A percentile compares a stretch with the other conserved stretches of the same genome.
phyloP scores from a whole-genome alignment of 2,329 filamentous ascomycete species.

The Hypomyces rosellus region DNA sequence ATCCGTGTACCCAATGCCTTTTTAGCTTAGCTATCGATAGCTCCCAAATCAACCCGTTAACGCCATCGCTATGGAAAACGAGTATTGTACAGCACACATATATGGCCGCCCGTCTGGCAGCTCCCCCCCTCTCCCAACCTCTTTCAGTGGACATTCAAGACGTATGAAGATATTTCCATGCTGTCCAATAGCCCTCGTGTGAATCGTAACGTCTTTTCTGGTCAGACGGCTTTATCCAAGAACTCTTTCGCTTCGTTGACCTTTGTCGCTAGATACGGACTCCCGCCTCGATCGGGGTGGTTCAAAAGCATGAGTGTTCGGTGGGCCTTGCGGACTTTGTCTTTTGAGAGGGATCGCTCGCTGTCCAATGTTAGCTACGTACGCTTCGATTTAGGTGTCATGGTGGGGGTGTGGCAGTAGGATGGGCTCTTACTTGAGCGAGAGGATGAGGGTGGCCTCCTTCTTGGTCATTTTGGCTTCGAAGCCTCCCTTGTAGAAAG shows the following conservation, averaged over 20 bases:
- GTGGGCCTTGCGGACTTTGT: slow-evolving; percentile 93
- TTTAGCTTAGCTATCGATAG: slow-evolving; percentile 12
- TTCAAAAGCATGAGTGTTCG: slow-evolving; percentile 94
- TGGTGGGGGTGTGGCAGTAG: background rate
- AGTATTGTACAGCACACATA: slow-evolving; percentile 32
- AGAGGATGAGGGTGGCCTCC: slow-evolving; percentile 85
- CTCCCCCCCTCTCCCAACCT: background rate
- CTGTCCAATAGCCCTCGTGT: background rate
- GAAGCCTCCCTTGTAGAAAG: slow-evolving; percentile 98
- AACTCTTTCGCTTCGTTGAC: slow-evolving; percentile 98
- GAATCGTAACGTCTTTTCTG: background rate
- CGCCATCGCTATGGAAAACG: slow-evolving; percentile 40
- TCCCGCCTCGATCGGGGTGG: slow-evolving; percentile 94
- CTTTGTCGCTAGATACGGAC: slow-evolving; percentile 93
- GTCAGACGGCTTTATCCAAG: slow-evolving; percentile 60
- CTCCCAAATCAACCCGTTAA: slow-evolving; percentile 25
- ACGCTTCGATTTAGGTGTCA: background rate
- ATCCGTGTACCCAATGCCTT: slow-evolving; percentile 6
- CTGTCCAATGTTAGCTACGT: slow-evolving; percentile 37
- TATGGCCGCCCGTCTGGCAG: slow-evolving; percentile 5
- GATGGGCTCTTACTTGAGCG: slow-evolving; percentile 62
- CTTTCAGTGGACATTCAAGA: background rate
- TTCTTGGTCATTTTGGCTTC: slow-evolving; percentile 88
- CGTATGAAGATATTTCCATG: background rate
- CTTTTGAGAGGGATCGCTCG: slow-evolving; percentile 81